These are phyloP conservation scores for Aureobasidium sp. DNA, from an alignment of 2,329 filamentous ascomycete species.

Conservation along the genomic window DNA sequence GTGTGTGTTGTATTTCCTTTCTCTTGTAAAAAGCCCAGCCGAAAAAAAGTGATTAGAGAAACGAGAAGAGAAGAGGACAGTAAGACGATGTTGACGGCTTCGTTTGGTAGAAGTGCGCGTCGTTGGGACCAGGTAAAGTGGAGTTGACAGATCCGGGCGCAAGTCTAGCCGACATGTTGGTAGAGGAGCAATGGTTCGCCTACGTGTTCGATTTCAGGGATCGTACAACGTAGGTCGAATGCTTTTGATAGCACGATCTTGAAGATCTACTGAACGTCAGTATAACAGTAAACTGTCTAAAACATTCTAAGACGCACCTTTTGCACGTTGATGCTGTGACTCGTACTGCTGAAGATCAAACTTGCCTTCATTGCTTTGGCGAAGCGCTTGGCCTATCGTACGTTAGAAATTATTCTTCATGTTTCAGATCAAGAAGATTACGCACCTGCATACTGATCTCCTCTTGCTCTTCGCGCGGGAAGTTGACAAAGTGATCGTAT, in stretches of 20 bases:
- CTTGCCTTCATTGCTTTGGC: slow-evolving; percentile 97
- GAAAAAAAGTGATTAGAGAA: slow-evolving; percentile 7
- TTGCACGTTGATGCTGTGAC: slow-evolving; percentile 98
- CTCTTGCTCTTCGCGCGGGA: slow-evolving; percentile 93
- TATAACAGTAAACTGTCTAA: neutral
- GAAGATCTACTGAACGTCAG: slow-evolving; percentile 65
- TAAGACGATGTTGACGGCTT: neutral
- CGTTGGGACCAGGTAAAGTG: neutral
- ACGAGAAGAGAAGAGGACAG: neutral
- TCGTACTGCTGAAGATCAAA: slow-evolving; percentile 97
- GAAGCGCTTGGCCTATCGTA: slow-evolving; percentile 73
- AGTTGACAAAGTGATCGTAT: slow-evolving; percentile 99
- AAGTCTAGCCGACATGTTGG: slow-evolving; percentile 35
- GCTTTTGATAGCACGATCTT: slow-evolving; percentile 98
- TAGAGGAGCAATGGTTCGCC: slow-evolving; percentile 94
- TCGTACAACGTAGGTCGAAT: slow-evolving; percentile 97
- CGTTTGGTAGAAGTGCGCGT: neutral
- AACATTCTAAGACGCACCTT: slow-evolving; percentile 56
- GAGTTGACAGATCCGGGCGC: neutral
- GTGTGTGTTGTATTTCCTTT: slow-evolving; percentile 4
- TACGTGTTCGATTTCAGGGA: slow-evolving; percentile 96
- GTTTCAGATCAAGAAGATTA: neutral
- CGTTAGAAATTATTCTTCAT: neutral
- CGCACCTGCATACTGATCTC: slow-evolving; percentile 92
- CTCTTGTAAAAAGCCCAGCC: slow-evolving; percentile 7